Conservation (phyloP, 805 yeast species). For the Dipodascus albidus region DNA sequence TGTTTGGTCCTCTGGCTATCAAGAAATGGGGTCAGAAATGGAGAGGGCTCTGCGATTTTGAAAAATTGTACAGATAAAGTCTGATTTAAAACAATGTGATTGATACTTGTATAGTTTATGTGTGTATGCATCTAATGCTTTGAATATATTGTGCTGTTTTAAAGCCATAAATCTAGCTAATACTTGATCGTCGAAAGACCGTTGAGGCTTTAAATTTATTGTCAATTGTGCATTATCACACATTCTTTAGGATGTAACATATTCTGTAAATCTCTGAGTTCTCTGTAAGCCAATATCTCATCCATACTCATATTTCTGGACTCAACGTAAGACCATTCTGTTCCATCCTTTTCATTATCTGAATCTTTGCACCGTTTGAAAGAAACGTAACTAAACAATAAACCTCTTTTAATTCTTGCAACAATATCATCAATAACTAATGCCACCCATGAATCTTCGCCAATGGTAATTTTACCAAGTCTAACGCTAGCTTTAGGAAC, state of each 20-base stretch:
- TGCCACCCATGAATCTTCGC: neutral
- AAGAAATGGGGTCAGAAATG: constrained; percentile 31
- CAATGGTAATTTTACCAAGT: neutral
- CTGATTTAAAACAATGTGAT: too few species aligned
- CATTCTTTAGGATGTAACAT: neutral
- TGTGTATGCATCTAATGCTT: too few species aligned
- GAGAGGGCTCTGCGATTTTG: constrained; percentile 32
- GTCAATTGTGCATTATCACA: neutral
- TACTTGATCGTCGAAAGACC: too few species aligned
- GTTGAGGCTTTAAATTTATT: too few species aligned
- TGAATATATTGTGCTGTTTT: too few species aligned
- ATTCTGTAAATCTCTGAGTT: neutral
- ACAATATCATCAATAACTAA: neutral
- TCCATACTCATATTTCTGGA: neutral
- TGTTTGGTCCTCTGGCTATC: constrained; percentile 17
- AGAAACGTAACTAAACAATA: neutral
- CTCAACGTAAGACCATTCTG: neutral
- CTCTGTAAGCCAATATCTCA: neutral
- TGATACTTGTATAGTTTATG: too few species aligned
- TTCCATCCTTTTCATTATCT: neutral
- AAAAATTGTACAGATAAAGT: constrained; percentile 22
- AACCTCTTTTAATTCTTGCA: neutral
- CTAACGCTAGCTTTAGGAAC: neutral
- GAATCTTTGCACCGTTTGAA: neutral
- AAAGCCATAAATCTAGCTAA: too few species aligned